Conservation (phyloP, 192 early-diverging fungal species). For the Gamsiella multidivaricata region DNA sequence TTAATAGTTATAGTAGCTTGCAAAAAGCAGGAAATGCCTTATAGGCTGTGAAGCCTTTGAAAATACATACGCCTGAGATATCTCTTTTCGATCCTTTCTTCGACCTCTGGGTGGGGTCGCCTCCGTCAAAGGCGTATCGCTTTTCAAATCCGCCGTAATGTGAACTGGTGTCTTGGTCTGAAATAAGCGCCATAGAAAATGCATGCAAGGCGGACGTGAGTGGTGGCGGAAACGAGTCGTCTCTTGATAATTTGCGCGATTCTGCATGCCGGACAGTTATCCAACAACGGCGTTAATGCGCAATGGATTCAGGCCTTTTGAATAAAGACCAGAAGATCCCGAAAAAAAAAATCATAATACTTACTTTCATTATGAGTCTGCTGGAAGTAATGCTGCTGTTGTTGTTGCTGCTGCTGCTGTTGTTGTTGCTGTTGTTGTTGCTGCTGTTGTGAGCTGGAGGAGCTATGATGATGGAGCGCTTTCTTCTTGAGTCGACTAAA, state of each 20-base stretch:
- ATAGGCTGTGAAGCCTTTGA: too few species aligned
- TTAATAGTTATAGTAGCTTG: too few species aligned
- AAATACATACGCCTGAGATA: too few species aligned
- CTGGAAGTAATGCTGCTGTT: background rate
- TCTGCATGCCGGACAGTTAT: background rate
- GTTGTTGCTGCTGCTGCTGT: conserved; percentile 1
- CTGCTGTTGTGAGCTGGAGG: background rate
- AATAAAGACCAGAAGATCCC: too few species aligned
- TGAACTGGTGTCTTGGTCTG: conserved; percentile 13
- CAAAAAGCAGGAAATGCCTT: too few species aligned
- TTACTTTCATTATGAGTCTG: conserved; percentile 16
- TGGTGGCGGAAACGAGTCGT: conserved; percentile 13
- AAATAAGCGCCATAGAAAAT: conserved; percentile 23
- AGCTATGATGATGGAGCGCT: conserved; percentile 19
- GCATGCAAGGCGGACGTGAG: conserved; percentile 8
- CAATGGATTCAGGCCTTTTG: background rate
- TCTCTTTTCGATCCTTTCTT: conserved; percentile 27
- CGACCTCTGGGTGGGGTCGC: conserved; percentile 15
- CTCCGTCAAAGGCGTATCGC: conserved; percentile 19
- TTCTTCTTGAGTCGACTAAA: conserved; percentile 36
- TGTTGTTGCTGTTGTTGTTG: conserved; percentile 7
- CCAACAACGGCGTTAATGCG: background rate
- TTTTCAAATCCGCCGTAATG: conserved; percentile 13
- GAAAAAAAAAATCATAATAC: background rate
- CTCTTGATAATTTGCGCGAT: conserved; percentile 35